These are phyloP conservation scores for Capillidium rhysosporum DNA, from an alignment of 371 early-diverging fungal species.

Conservation along the genomic window DNA sequence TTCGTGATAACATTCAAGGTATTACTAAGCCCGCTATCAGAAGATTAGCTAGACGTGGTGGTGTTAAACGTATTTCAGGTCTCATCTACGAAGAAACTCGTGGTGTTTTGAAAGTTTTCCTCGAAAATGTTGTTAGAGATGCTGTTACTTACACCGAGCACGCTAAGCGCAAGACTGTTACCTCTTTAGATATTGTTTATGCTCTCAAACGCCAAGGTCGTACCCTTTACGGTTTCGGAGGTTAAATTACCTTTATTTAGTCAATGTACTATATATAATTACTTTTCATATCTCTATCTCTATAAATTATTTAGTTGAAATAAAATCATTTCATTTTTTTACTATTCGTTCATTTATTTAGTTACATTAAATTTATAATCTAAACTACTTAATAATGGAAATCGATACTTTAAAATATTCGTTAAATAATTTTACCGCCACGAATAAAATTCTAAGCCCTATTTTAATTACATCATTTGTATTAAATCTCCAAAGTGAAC, in stretches of 20 bases:
- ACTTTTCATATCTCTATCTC: not conserved
- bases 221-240: slow-evolving; percentile 49
- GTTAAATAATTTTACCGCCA: too few species aligned
- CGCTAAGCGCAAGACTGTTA: slow-evolving; percentile 99
- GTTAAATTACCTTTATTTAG: slow-evolving; percentile 10
- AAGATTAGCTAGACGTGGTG: slow-evolving; percentile 99
- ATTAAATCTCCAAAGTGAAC: too few species aligned
- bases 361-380: too few species aligned
- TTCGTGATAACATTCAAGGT: slow-evolving; percentile 96
- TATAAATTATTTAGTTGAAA: not conserved
- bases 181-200: slow-evolving; percentile 43
- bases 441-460: too few species aligned
- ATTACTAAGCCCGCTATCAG: slow-evolving; percentile 99
- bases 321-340: too few species aligned
- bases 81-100: slow-evolving; percentile 99
- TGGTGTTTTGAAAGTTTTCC: slow-evolving; percentile 89
- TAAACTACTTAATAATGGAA: too few species aligned
- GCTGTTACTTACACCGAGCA: slow-evolving; percentile 99
- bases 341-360: too few species aligned
- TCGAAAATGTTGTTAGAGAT: slow-evolving; percentile 95
- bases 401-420: too few species aligned
- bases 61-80: slow-evolving; percentile 99
- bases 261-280: not conserved
- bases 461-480: too few species aligned
- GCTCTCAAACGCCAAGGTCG: slow-evolving; percentile 61